Evolutionary conservation across 2,329 filamentous ascomycete genomes (phyloP), one percentile per base, ranked within the genome.

Genomic region (Trichoderma cornu-damae): DNA sequence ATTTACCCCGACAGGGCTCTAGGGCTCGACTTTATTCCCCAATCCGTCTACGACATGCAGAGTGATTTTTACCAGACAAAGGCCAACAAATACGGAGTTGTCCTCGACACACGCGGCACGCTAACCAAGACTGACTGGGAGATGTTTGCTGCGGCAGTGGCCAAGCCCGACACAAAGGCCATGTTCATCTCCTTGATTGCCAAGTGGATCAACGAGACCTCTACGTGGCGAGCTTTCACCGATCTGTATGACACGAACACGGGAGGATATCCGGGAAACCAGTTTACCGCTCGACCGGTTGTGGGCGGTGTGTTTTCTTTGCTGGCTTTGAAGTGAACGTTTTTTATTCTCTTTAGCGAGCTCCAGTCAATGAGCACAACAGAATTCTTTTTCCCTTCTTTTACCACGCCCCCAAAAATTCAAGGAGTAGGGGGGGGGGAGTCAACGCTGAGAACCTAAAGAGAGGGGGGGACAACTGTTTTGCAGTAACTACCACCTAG

Each of bases 91-190:
- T 94, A 89, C 71, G 90, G 89, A n/a, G 79, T 95, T 0, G 87
- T 90, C 0, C 83, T 96, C 8, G 90, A 96, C 74, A 87, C 83
- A 44, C 84, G 90, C 48, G 89, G 94, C 72, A 75, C 86, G 1
- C 93, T 90, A 74, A 88, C 89, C 61, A 96, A 96, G 74, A 84
- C 83, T 0, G 90, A 96, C 74, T 96, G 90, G 90, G 85, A 92
- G 68, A 84, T 94, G 69, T 92, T 91, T 74, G 83, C 84, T 4
- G 90, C 90, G n/a, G 87, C 90, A 8, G 85, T 92, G 9, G 81
- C 88, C 0, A 79, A 78, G 40, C 70, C 77, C 53, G 71, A 77
- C 28, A 87, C 87, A 1, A 79, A 84, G 55, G 72, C 77, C 9
- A 77, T 85, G 68, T 88, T 96, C 64, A 77, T 93, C 51, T 75